Conservation (phyloP, 2,329 filamentous ascomycete genomes). For the Ceratocystis colombiana region DNA sequence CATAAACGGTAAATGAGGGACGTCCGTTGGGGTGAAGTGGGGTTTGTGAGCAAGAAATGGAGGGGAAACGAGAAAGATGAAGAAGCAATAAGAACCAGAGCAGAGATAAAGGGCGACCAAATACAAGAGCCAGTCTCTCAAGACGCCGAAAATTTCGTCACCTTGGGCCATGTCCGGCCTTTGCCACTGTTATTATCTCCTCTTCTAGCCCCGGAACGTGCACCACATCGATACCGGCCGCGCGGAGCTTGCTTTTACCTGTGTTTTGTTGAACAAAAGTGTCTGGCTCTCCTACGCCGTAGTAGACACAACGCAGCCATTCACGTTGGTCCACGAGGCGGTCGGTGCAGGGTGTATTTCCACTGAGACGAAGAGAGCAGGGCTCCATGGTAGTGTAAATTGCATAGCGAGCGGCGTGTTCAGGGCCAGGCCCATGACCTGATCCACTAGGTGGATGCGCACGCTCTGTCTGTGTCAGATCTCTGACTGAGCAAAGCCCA, state of each 20-base stretch:
- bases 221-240: slow-evolving; percentile 62
- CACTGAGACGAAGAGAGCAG: slow-evolving; percentile 62
- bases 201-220: slow-evolving; percentile 65
- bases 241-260: slow-evolving; percentile 58
- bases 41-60: too few relatives aligned
- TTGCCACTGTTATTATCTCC: slow-evolving; percentile 73
- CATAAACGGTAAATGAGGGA: too few relatives aligned
- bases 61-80: too few relatives aligned
- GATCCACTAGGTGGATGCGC: slow-evolving; percentile 14
- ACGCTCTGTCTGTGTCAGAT: slow-evolving; percentile 33
- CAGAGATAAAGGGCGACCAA: too few relatives aligned
- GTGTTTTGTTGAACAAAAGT: slow-evolving; percentile 80
- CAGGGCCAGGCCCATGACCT: too few relatives aligned
- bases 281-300: slow-evolving; percentile 79
- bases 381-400: slow-evolving; percentile 94
- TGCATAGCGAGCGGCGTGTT: slow-evolving; percentile 25
- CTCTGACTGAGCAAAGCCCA: slow-evolving; percentile 29
- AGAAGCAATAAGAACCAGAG: too few relatives aligned
- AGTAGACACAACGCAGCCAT: slow-evolving; percentile 67
- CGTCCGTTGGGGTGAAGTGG: too few relatives aligned
- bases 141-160: neutral
- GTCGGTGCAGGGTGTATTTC: slow-evolving; percentile 67
- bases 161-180: slow-evolving; percentile 56
- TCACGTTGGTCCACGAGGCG: slow-evolving; percentile 56
- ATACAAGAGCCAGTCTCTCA: neutral